Conservation (phyloP, 306 rosid species). For the Macrotyloma uniflorum region DNA sequence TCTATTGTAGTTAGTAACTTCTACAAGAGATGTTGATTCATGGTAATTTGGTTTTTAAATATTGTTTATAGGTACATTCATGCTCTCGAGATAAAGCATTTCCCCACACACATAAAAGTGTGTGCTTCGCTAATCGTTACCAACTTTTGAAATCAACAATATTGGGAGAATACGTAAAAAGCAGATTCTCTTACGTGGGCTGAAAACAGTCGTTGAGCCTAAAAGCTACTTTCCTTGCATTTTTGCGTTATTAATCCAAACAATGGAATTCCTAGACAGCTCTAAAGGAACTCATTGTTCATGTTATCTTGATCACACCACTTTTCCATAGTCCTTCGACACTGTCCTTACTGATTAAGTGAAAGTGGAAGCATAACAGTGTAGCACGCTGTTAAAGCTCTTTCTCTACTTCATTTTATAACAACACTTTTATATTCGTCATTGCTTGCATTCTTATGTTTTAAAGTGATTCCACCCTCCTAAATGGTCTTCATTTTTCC, state of each 20-base stretch:
- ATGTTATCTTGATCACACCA: slow-evolving; percentile 27
- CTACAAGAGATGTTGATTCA: slow-evolving; percentile 29
- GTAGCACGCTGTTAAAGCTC: slow-evolving; percentile 25
- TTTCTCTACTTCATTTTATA: slow-evolving; percentile 10
- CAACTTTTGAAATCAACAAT: slow-evolving; percentile 21
- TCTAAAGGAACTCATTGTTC: slow-evolving; percentile 35
- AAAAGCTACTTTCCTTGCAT: slow-evolving; percentile 46
- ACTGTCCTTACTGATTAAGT: slow-evolving; percentile 40
- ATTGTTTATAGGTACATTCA: neutral
- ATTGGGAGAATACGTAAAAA: slow-evolving; percentile 41
- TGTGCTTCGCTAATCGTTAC: slow-evolving; percentile 5
- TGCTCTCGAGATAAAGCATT: slow-evolving; percentile 4
- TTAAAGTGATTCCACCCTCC: slow-evolving; percentile 42
- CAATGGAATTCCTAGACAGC: slow-evolving; percentile 37
- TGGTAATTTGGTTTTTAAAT: neutral
- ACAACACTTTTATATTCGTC: slow-evolving; percentile 36
- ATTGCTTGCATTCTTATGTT: slow-evolving; percentile 17
- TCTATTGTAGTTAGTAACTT: neutral
- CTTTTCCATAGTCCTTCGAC: slow-evolving; percentile 28
- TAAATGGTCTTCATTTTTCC: neutral
- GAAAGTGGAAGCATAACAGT: slow-evolving; percentile 19
- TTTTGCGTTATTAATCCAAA: slow-evolving; percentile 31
- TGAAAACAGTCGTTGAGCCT: slow-evolving; percentile 30
- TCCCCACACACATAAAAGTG: neutral
- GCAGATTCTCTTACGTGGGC: slow-evolving; percentile 58